Conservation (phyloP, 768 basidiomycete genomes). For the Phylloporus rhodoxanthus region DNA sequence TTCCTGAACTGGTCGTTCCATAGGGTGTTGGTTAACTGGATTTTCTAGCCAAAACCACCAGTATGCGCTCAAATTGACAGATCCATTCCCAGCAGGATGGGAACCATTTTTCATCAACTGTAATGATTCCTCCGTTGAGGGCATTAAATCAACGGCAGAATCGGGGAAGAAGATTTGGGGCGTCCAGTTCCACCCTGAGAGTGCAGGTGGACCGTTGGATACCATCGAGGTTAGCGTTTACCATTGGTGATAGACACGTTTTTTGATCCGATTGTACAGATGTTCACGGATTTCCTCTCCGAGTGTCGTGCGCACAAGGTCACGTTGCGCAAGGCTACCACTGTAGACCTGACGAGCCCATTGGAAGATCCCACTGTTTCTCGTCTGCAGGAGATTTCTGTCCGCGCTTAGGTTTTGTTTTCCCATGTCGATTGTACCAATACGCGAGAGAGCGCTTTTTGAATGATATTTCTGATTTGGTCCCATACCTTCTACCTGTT, state of each 20-base stretch:
- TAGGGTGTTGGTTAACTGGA: background rate
- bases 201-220: slow-evolving; percentile 95
- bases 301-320: slow-evolving; percentile 66
- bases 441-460: background rate
- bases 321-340: slow-evolving; percentile 19
- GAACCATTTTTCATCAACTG: slow-evolving; percentile 99
- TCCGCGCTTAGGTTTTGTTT: slow-evolving; percentile 22
- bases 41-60: slow-evolving; percentile 85
- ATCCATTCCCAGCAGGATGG: slow-evolving; percentile 96
- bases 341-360: slow-evolving; percentile 11
- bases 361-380: slow-evolving; percentile 18
- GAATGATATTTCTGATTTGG: background rate
- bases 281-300: slow-evolving; percentile 88
- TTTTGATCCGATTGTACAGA: slow-evolving; percentile 39
- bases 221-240: slow-evolving; percentile 77
- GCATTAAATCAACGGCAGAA: slow-evolving; percentile 88
- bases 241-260: background rate
- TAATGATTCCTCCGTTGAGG: slow-evolving; percentile 98
- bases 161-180: slow-evolving; percentile 95
- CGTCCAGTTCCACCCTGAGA: slow-evolving; percentile 99
- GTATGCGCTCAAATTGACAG: slow-evolving; percentile 89
- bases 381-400: slow-evolving; percentile 21
- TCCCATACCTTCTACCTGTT: background rate
- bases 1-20: background rate
- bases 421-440: slow-evolving; percentile 13